Conservation (phyloP, 139 green algal species). For the Chlorella sp. region DNA sequence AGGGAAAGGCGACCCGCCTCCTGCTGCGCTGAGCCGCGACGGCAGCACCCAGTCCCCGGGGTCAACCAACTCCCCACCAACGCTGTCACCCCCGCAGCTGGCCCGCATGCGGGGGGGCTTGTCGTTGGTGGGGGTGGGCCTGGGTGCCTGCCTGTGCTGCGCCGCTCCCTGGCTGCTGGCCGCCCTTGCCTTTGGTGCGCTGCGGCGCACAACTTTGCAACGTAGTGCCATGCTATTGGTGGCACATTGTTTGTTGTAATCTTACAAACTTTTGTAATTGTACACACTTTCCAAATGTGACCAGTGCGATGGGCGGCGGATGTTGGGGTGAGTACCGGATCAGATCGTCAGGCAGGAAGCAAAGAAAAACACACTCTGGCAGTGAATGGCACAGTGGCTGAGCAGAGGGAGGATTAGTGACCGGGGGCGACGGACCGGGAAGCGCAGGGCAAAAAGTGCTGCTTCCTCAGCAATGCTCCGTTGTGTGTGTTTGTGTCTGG, state of each 20-base stretch:
- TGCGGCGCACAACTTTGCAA: background rate
- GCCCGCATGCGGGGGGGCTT: background rate
- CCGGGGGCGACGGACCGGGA: too few species aligned
- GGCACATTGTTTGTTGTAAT: background rate
- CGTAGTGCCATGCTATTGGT: background rate
- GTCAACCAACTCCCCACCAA: background rate
- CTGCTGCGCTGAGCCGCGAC: conserved; percentile 19
- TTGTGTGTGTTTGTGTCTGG: too few species aligned
- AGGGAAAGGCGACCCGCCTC: conserved; percentile 28
- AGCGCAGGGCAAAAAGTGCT: too few species aligned
- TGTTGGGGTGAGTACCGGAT: background rate
- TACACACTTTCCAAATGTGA: background rate
- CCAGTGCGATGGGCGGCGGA: too few species aligned
- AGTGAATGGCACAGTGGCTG: too few species aligned
- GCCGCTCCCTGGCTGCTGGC: background rate
- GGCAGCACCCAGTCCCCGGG: background rate
- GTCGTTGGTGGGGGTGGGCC: background rate
- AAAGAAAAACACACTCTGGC: background rate
- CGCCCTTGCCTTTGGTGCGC: background rate
- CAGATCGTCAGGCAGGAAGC: background rate
- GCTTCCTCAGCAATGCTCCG: too few species aligned
- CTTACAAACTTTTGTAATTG: background rate
- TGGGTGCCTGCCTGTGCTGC: background rate
- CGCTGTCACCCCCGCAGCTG: background rate
- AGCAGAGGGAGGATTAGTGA: too few species aligned